Percentiles rank a stretch among this genome's conserved stretches.
Conservation (phyloP, 2,329 filamentous ascomycete species). For the Colletotrichum sp. region DNA sequence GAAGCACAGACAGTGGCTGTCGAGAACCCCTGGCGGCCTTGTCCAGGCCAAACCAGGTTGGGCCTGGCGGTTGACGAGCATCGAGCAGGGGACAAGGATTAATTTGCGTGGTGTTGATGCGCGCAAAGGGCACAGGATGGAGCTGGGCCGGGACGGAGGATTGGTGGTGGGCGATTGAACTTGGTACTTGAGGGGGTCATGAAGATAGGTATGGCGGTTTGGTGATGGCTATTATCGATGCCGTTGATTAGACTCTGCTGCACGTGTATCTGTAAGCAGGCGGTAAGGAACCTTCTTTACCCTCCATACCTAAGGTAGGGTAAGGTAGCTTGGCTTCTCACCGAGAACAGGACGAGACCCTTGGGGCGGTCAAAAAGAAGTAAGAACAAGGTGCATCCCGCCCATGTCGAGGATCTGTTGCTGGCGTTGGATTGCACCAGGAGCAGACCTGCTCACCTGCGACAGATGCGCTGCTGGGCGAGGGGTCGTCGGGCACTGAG, state of each 20-base stretch:
- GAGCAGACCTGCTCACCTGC: conserved; percentile 14
- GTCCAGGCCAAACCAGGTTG: conserved; percentile 15
- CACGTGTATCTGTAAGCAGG: background rate
- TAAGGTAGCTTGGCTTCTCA: background rate
- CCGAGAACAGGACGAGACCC: background rate
- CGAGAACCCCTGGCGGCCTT: conserved; percentile 16
- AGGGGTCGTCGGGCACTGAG: background rate
- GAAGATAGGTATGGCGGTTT: background rate
- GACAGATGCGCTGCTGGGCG: background rate
- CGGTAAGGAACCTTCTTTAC: background rate
- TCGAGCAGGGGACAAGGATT: conserved; percentile 7
- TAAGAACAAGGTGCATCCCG: background rate
- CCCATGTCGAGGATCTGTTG: conserved; percentile 8
- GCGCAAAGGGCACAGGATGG: background rate
- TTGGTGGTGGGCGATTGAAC: background rate
- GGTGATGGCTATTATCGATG: background rate
- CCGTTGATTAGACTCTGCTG: conserved; percentile 3
- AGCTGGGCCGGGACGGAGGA: background rate
- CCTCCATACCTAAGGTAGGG: background rate
- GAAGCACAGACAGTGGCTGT: conserved; percentile 21
- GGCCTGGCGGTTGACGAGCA: conserved; percentile 20
- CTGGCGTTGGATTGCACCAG: conserved; percentile 3
- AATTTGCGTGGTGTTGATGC: background rate
- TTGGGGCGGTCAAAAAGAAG: background rate
- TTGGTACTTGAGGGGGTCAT: background rate